These are phyloP conservation scores for Paecilomyces niveus DNA, from an alignment of 2,329 filamentous ascomycete species.

Conservation along the genomic window DNA sequence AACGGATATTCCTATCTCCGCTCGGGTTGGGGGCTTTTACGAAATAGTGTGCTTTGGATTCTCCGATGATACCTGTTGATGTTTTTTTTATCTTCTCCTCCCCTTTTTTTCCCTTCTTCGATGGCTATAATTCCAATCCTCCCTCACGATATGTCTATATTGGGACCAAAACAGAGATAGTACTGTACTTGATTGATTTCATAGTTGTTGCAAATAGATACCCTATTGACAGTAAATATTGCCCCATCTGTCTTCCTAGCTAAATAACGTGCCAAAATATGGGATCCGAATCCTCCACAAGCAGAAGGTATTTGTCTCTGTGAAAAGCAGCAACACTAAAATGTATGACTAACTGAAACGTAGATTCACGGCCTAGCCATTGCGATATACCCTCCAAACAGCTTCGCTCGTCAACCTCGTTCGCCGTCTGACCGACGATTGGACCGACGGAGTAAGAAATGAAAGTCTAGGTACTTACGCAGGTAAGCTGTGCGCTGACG, in stretches of 20 bases:
- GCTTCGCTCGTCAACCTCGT: no score
- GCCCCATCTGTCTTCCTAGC: neutral
- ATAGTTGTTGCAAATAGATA: neutral
- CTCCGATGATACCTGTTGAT: slow-evolving; percentile 4
- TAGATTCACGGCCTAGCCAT: no score
- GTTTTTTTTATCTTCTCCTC: neutral
- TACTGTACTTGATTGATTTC: neutral
- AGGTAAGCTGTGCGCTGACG: no score
- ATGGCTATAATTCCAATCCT: neutral
- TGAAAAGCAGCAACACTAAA: no score
- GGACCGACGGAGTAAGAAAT: neutral
- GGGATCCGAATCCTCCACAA: no score
- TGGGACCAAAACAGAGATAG: neutral
- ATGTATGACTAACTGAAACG: no score
- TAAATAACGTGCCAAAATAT: no score
- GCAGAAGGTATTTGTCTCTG: no score
- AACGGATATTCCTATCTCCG: neutral
- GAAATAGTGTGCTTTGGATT: neutral
- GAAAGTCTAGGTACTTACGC: no score
- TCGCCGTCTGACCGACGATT: no score
- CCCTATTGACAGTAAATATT: neutral
- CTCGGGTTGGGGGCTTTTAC: neutral
- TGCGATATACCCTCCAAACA: no score
- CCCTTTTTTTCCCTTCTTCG: neutral
- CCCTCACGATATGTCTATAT: neutral